Evolutionary conservation across 2,329 filamentous ascomycete species (phyloP).

Genomic region (Aschersonia sp.): DNA sequence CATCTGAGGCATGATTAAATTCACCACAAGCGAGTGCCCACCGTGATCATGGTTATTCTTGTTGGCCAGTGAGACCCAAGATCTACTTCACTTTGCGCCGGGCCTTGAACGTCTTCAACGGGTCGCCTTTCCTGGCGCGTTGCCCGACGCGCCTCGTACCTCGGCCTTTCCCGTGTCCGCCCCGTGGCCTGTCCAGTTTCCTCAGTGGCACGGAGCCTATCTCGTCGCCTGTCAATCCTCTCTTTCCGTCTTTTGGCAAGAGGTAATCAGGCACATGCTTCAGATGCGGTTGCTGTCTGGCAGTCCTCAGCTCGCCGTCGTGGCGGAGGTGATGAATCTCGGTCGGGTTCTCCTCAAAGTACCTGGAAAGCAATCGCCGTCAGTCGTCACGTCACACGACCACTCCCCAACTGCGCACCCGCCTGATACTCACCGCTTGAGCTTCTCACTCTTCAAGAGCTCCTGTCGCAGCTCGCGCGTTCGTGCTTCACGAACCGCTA

Average conservation of each 20-base stretch:
- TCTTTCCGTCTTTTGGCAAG: slow-evolving; percentile 63
- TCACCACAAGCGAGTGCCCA: no score
- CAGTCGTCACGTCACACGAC: background rate
- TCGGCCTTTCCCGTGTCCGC: slow-evolving; percentile 27
- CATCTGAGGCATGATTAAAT: no score
- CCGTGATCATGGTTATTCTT: no score
- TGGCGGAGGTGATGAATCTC: slow-evolving; percentile 81
- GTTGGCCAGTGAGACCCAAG: background rate
- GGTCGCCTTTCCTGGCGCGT: slow-evolving; percentile 28
- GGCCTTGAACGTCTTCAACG: background rate
- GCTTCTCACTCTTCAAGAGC: slow-evolving; percentile 82
- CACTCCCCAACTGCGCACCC: background rate
- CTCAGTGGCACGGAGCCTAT: slow-evolving; percentile 64
- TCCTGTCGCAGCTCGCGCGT: slow-evolving; percentile 80
- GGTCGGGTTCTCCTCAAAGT: slow-evolving; percentile 94
- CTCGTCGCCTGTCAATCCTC: slow-evolving; percentile 49
- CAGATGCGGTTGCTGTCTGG: slow-evolving; percentile 74
- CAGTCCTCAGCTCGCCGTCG: slow-evolving; percentile 74
- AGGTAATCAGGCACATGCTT: slow-evolving; percentile 93
- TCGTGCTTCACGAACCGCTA: slow-evolving; percentile 80
- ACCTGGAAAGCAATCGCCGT: slow-evolving; percentile 19
- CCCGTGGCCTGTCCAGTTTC: slow-evolving; percentile 35
- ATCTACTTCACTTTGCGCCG: background rate
- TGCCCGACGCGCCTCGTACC: slow-evolving; percentile 20
- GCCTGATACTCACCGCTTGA: slow-evolving; percentile 44